Percentiles rank a stretch among this genome's conserved stretches.
These are phyloP conservation scores for Coemansia sp. DNA, from an alignment of 192 early-diverging fungal genomes.

Conservation along the genomic window DNA sequence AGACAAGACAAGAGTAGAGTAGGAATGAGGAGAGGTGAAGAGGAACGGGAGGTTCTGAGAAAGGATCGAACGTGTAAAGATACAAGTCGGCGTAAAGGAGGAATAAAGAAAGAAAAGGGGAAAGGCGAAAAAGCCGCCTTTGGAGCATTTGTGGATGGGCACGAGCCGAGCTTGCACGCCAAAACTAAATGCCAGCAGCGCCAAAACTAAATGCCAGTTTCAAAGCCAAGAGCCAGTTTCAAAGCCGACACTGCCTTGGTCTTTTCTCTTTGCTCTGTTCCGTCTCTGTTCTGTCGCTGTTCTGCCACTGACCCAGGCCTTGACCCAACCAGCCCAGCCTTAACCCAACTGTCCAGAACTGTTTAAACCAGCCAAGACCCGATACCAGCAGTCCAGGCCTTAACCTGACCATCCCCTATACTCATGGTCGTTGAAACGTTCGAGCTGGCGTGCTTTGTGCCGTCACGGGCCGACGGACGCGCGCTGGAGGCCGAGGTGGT, in stretches of 20 bases:
- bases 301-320: no score
- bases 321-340: no score
- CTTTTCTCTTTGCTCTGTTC: no score
- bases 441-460: conserved; percentile 44
- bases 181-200: neutral
- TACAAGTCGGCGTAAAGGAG: conserved; percentile 4
- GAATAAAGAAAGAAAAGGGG: neutral
- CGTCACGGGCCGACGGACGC: conserved; percentile 46
- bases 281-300: no score
- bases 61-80: neutral
- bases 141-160: neutral
- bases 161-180: neutral
- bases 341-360: no score
- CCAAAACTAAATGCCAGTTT: no score
- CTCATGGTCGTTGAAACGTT: conserved; percentile 33
- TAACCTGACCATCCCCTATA: neutral
- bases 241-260: no score
- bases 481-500: conserved; percentile 39
- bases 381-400: neutral
- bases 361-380: neutral
- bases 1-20: neutral
- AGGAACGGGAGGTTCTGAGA: neutral
- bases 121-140: conserved; percentile 1
- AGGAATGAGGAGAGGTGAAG: neutral
- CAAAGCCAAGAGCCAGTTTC: no score